Base-by-base conservation (phyloP, 257 asterid species). In the Cynanchum wilfordii region DNA sequence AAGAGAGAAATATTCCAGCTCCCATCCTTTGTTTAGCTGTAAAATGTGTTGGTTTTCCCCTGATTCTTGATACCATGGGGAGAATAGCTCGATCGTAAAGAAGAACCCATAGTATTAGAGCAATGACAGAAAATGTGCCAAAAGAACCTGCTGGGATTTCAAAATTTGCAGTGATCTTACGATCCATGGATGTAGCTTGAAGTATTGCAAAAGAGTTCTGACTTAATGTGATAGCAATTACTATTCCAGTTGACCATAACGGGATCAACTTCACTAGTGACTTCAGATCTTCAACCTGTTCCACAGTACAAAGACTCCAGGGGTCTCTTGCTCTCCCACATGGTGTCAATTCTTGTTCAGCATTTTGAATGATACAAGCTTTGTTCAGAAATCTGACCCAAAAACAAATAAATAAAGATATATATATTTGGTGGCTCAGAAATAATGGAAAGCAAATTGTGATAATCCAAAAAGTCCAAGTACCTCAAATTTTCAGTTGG, bases 281-380 rank as follows among this genome's bases (percentile, higher is more conserved):
- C 78, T 90, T 92, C 64, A 92, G 85, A 78, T 88, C 97, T 79
- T 90, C 94, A 0, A 88, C 94, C 78, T 87, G 98, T 66, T 86
- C 90, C 0, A 90, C 86, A 0, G 91, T 90, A 84, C 97, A 90
- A 20, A 87, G 87, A 16, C 77, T 77, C 92, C 97, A 85, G 6
- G 93, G 85, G 66, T 88, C 69, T 36, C 20, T 72, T 16, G 94
- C 83, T 72, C n/a, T 64, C 16, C 90, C 90, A 24, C 82, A 82
- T 2, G 79, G 42, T 12, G 81, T 80, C 60, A 83, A 62, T 50
- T 87, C 94, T 33, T 44, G 69, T 24, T 66, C 49, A 12, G 83
- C 81, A 72, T 87, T 89, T 79, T 64, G 79, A 27, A 88, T 63
- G 33, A 86, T 72, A 83, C 97, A 90, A 5, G 96, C 96, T 51